Base-by-base conservation (phyloP, 2,329 filamentous ascomycete genomes). In the Aspergillus persii region DNA sequence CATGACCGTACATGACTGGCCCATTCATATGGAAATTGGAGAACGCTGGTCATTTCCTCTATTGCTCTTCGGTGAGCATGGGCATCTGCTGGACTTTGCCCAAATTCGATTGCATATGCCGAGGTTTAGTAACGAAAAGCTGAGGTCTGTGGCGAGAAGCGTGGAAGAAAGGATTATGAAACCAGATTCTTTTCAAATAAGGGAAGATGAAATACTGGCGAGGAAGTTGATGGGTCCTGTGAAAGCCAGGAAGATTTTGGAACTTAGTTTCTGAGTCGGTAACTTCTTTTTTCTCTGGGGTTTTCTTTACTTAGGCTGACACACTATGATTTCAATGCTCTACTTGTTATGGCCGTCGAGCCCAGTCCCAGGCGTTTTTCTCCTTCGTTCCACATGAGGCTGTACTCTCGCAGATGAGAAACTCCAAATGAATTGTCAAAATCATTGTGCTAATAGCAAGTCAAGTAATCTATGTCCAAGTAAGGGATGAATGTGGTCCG, bases 21-120 rank as follows among this genome's bases (percentile, higher is more conserved):
- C 68, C 0, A 64, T 68, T 26, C 26, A 51, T 8, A 31, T 69
- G 18, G 49, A 62, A 29, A 39, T 68, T 6, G 64, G 64, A 1
- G 67, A 69, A 33, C 33, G 50, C 18, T 69, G 68, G 67, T 66
- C 66, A 12, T 55, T 63, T 53, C 66, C 66, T 3, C 50, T 66
- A 26, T 52, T 68, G 29, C 23, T 36, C 9, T 66, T 69, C 49
- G 58, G 41, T 7, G 46, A 50, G n/a, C 33, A 50, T 26, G 50
- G 54, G 18, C 53, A 39, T 7, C 46, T 39, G 7, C 36, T 69
- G 41, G 63, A 64, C 15, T 63, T 59, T 53, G 67, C 57, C 1
- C 50, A 50, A 4, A 52, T 69, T 11, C 54, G 53, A 15, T 59
- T 69, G 11, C 36, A 39, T 4, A 64, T 65, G 63, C 48, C 8